Percentiles rank a stretch among this genome's conserved stretches.
Conservation (phyloP, 2,329 filamentous ascomycete genomes). For the Fusarium phyllophilum region DNA sequence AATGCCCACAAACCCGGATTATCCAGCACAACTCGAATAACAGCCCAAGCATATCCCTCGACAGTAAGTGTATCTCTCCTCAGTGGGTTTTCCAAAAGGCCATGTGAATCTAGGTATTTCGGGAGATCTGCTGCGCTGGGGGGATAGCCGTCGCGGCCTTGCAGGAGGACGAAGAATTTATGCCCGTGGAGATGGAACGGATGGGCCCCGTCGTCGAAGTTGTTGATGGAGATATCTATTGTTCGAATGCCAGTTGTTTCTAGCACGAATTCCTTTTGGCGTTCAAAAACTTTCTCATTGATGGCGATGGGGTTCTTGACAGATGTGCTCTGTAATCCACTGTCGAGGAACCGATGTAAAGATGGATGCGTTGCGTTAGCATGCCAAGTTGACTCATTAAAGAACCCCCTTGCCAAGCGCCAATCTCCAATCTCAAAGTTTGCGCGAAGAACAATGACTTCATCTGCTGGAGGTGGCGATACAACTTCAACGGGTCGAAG, state of each 20-base stretch:
- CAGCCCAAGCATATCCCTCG: slow-evolving; percentile 64
- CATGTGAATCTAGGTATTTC: slow-evolving; percentile 37
- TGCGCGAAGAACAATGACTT: slow-evolving; percentile 58
- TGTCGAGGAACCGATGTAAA: slow-evolving; percentile 50
- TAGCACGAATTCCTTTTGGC: slow-evolving; percentile 54
- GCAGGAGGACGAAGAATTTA: slow-evolving; percentile 60
- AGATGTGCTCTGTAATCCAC: slow-evolving; percentile 22
- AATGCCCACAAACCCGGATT: slow-evolving; percentile 69
- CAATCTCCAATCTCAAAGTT: slow-evolving; percentile 67
- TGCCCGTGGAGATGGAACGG: slow-evolving; percentile 69
- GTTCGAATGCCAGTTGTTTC: slow-evolving; percentile 62
- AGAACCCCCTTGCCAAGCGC: slow-evolving; percentile 62
- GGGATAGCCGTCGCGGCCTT: slow-evolving; percentile 50
- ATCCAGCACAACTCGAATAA: slow-evolving; percentile 65
- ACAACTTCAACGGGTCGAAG: slow-evolving; percentile 53
- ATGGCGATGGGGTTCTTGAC: slow-evolving; percentile 35
- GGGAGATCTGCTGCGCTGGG: slow-evolving; percentile 43
- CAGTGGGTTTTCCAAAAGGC: slow-evolving; percentile 46
- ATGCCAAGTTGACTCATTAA: slow-evolving; percentile 64
- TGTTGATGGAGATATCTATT: slow-evolving; percentile 68
- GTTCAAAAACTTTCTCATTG: slow-evolving; percentile 46
- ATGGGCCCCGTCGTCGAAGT: slow-evolving; percentile 62
- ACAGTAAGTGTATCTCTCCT: slow-evolving; percentile 59
- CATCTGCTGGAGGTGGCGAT: slow-evolving; percentile 51
- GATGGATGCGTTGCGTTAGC: slow-evolving; percentile 50